Conservation (phyloP, 192 early-diverging fungal species). For the Dimargaris cristalligena region DNA sequence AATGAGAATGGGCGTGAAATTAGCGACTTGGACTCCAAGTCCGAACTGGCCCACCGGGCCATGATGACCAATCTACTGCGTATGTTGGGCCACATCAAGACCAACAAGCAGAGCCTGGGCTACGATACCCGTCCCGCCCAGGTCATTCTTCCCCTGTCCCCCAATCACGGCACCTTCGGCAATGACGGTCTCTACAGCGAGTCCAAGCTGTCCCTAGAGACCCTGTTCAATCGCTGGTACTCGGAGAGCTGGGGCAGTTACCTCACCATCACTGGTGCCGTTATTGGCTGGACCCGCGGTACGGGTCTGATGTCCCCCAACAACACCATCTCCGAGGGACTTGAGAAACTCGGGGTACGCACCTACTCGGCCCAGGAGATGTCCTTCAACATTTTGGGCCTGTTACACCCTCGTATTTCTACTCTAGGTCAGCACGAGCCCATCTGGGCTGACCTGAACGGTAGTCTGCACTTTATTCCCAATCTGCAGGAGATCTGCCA, state of each 20-base stretch:
- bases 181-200: slow-evolving; percentile 84
- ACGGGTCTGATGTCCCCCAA: slow-evolving; percentile 88
- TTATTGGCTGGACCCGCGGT: slow-evolving; percentile 95
- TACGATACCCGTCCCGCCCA: slow-evolving; percentile 76
- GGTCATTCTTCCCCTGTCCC: slow-evolving; percentile 78
- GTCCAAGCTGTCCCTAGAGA: slow-evolving; percentile 87
- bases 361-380: slow-evolving; percentile 86
- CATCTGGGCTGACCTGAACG: slow-evolving; percentile 80
- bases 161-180: slow-evolving; percentile 94
- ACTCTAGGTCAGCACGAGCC: slow-evolving; percentile 56
- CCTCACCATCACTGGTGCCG: slow-evolving; percentile 73
- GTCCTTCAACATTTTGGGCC: slow-evolving; percentile 83
- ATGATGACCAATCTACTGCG: slow-evolving; percentile 90
- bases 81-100: slow-evolving; percentile 69
- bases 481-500: slow-evolving; percentile 66
- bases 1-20: slow-evolving; percentile 76
- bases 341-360: slow-evolving; percentile 73
- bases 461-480: slow-evolving; percentile 73
- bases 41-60: slow-evolving; percentile 82
- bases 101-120: slow-evolving; percentile 54
- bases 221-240: slow-evolving; percentile 78
- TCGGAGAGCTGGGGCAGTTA: slow-evolving; percentile 80
- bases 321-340: slow-evolving; percentile 73
- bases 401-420: slow-evolving; percentile 65
- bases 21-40: slow-evolving; percentile 64